These are phyloP conservation scores for Leccinum rimulosum DNA, from an alignment of 768 basidiomycete species.

Conservation along the genomic window DNA sequence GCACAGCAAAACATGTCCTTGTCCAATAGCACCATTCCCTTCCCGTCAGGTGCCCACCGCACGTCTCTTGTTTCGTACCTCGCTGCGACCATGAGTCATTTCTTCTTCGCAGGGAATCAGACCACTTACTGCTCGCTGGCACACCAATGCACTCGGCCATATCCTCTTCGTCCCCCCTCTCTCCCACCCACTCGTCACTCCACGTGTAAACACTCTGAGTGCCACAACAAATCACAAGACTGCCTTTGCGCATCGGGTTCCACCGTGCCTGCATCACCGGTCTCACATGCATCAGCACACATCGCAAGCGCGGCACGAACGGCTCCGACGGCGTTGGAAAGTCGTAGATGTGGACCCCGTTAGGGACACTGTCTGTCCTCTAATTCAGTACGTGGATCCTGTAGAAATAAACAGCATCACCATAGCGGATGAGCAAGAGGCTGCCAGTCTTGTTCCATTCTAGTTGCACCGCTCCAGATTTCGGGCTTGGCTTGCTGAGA, in stretches of 20 bases:
- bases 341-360: constrained; percentile 63
- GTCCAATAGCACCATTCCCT: constrained; percentile 71
- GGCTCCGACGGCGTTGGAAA: constrained; percentile 62
- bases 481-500: constrained; percentile 60
- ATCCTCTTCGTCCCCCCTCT: constrained; percentile 58
- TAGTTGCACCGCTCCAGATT: constrained; percentile 66
- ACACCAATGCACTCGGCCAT: constrained; percentile 91
- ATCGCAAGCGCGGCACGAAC: constrained; percentile 60
- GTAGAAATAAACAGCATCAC: constrained; percentile 35
- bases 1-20: constrained; percentile 83
- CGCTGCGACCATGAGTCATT: constrained; percentile 37
- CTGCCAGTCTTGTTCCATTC: constrained; percentile 81
- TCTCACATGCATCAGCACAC: constrained; percentile 63
- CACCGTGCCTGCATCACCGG: constrained; percentile 68
- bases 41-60: constrained; percentile 85
- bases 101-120: neutral
- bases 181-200: constrained; percentile 79
- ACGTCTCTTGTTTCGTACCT: constrained; percentile 70
- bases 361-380: constrained; percentile 57
- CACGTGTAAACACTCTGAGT: constrained; percentile 68
- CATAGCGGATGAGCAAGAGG: constrained; percentile 71
- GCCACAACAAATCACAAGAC: constrained; percentile 65
- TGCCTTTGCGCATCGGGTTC: constrained; percentile 83
- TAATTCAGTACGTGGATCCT: neutral
- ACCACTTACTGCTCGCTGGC: constrained; percentile 65